Percentiles rank a stretch among this genome's conserved stretches.
Conservation (phyloP, 2,329 filamentous ascomycete genomes). For the Trichophaea hybrida region DNA sequence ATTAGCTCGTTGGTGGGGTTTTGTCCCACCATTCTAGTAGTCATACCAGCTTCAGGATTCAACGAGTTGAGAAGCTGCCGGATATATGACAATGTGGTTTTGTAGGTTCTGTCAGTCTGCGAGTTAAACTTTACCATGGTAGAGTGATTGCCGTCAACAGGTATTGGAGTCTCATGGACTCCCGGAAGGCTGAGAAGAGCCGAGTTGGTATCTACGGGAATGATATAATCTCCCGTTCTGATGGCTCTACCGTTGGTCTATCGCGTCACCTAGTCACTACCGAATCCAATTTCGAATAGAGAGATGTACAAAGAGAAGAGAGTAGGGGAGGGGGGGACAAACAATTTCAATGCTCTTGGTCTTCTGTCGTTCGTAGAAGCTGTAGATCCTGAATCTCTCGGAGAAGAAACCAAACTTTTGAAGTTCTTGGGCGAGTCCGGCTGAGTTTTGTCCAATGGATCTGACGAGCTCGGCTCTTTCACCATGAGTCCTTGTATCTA, state of each 20-base stretch:
- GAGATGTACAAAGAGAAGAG: not conserved
- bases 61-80: not conserved
- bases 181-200: constrained; percentile 1
- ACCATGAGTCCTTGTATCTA: not conserved
- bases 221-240: not conserved
- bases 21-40: not conserved
- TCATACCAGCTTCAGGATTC: not conserved
- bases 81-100: constrained; percentile 7
- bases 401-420: not conserved
- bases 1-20: constrained; percentile 3
- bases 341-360: not conserved
- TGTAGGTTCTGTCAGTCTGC: constrained; percentile 1
- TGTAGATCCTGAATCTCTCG: not conserved
- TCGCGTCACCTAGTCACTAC: not conserved
- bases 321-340: not conserved
- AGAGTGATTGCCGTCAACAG: constrained; percentile 7
- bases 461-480: constrained; percentile 1
- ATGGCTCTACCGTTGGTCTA: not conserved
- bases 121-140: constrained; percentile 10
- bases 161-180: not conserved
- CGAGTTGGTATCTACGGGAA: constrained; percentile 2
- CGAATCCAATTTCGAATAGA: not conserved
- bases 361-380: constrained; percentile 2
- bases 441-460: not conserved
- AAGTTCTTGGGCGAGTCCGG: not conserved